Base-by-base conservation (phyloP, 805 yeast species). In the Wickerhamiella australiensis region DNA sequence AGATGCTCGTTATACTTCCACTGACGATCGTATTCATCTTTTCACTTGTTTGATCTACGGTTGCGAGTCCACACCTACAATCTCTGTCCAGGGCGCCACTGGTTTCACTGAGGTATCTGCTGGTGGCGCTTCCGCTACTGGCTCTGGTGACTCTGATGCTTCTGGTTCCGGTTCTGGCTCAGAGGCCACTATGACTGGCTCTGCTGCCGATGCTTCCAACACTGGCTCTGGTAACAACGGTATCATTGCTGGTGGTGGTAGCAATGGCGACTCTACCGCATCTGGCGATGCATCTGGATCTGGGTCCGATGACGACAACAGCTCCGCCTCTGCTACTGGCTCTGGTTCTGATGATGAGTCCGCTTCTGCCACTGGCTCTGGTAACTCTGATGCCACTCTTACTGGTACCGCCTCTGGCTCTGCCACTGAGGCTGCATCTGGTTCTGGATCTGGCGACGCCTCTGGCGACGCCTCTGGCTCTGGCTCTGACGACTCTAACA, bases 21-120 rank as follows among this genome's bases (percentile, higher is more conserved):
- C 44, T 5, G 44, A 41, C 31, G 44, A 22, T 17, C 44, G 44
- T 21, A 22, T 41, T 7, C 6, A 13, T 4, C 44, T 41, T n/a
- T 41, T 41, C 20, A 41, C 44, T n/a, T 41, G 44, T n/a, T 15
- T 41, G 15, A 41, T 41, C 13, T 41, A 41, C 44, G 44, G 44
- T 11, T 41, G 31, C 15, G 31, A 25, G 2, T 8, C 27, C 21
- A 41, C 44, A 3, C 44, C 44, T 21, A 4, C 44, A 2, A 17
- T 5, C 6, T 5, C 27, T 17, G 3, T 7, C 15, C 15, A n/a
- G 5, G 27, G 17, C 4, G 42, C 42, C 8, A 21, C 42, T 20
- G 42, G 42, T 6, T 38, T 38, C 15, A 38, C 42, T 20, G 42
- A 38, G 15, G 42, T 38, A 13, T 17, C 25, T 21, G 29, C 13